Base-by-base conservation (phyloP, 257 asterid species). In the Lantana camara region DNA sequence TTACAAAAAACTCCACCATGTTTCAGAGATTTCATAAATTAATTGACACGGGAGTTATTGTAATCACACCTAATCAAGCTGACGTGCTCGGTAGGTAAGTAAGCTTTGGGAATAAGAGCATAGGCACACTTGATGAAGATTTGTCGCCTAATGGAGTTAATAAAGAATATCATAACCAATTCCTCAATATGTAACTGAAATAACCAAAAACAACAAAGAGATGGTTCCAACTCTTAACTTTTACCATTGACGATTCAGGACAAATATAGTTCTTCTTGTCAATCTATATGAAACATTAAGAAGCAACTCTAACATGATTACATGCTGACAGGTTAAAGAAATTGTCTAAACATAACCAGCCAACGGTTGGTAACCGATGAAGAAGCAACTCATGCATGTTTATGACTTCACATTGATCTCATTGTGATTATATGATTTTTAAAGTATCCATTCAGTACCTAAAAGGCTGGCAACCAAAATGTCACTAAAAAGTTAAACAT, bases 61-160 rank as follows among this genome's bases (percentile, higher is more conserved):
- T n/a, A n/a, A n/a, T n/a, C n/a, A n/a, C n/a, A n/a, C n/a, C n/a
- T n/a, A n/a, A n/a, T n/a, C n/a, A n/a, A n/a, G n/a, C n/a, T n/a
- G n/a, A 71, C 75, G 90, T 85, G 79, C 89, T 87, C 52, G 92
- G 95, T 75, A 72, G 85, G 72, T 75, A 79, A 42, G 88, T 77
- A 71, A 83, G 70, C 74, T 83, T 87, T 10, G 88, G 77, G 41
- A 71, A 45, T 63, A 72, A 65, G 50, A 83, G 64, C 75, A 82
- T 67, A 7, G 79, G 75, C 67, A 72, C 84, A 60, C 67, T 49
- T 10, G 84, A 59, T 3, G 76, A 65, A 45, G 83, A 72, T 21
- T 73, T 78, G 16, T 77, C 79, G 41, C 71, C 84, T 77, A 61
- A 9, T 20, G 9, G 50, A 32, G 70, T 54, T 38, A 69, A 55